These are phyloP conservation scores for Fusarium cyanostomum DNA, from an alignment of 2,329 filamentous ascomycete genomes.

Conservation along the genomic window DNA sequence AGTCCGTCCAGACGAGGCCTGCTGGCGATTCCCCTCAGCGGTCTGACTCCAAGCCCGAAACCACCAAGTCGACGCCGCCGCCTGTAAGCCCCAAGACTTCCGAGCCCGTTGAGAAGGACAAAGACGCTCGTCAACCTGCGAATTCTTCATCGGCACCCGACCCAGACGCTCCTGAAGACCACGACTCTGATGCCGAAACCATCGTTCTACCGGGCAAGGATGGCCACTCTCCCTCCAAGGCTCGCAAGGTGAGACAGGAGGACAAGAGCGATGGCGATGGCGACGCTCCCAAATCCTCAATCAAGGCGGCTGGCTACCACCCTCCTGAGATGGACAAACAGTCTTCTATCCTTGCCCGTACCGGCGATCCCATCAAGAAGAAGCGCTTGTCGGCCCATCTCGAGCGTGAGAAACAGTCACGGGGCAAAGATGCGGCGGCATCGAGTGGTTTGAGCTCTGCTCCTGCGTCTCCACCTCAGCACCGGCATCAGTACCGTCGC, in stretches of 20 bases:
- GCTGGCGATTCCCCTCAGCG: slow-evolving; percentile 62
- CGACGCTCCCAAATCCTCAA: slow-evolving; percentile 53
- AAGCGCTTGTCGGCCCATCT: slow-evolving; percentile 55
- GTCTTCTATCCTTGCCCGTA: slow-evolving; percentile 46
- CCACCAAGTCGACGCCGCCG: slow-evolving; percentile 36
- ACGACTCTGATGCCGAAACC: slow-evolving; percentile 76
- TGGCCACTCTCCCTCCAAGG: slow-evolving; percentile 70
- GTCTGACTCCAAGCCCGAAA: slow-evolving; percentile 43
- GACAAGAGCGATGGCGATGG: slow-evolving; percentile 68
- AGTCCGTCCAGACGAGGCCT: slow-evolving; percentile 69
- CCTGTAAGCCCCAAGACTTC: slow-evolving; percentile 40
- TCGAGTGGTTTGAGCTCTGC: slow-evolving; percentile 68
- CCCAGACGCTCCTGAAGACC: slow-evolving; percentile 59
- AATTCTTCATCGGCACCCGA: slow-evolving; percentile 43
- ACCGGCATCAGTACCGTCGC: slow-evolving; percentile 45
- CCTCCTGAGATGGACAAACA: slow-evolving; percentile 50
- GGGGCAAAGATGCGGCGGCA: slow-evolving; percentile 55
- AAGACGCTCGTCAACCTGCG: slow-evolving; percentile 45
- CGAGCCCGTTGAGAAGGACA: slow-evolving; percentile 32
- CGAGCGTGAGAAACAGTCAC: slow-evolving; percentile 54
- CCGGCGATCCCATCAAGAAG: slow-evolving; percentile 55
- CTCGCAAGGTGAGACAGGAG: slow-evolving; percentile 72
- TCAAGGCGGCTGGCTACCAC: slow-evolving; percentile 42
- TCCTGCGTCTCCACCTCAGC: slow-evolving; percentile 62
- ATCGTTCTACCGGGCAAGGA: slow-evolving; percentile 74